Conservation (phyloP, 495 filamentous ascomycete species). For the Glonium stellatum region DNA sequence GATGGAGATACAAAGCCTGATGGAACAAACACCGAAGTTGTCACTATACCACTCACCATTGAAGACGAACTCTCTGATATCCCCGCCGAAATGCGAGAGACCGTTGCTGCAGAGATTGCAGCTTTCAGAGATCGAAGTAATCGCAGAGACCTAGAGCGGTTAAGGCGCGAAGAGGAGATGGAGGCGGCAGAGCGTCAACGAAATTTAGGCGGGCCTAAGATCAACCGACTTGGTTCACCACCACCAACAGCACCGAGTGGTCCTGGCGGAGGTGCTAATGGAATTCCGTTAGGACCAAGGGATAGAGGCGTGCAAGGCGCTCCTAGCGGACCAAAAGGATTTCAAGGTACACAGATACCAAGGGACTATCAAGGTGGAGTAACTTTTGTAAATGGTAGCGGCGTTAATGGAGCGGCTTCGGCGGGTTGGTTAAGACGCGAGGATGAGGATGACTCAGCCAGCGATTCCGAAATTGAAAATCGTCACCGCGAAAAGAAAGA, state of each 20-base stretch:
- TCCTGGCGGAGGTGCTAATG: slow-evolving; percentile 68
- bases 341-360: slow-evolving; percentile 62
- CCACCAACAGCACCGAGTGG: slow-evolving; percentile 60
- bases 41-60: slow-evolving; percentile 76
- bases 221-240: slow-evolving; percentile 65
- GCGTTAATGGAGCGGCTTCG: slow-evolving; percentile 51
- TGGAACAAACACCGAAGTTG: slow-evolving; percentile 57
- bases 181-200: slow-evolving; percentile 78
- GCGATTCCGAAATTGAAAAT: slow-evolving; percentile 75
- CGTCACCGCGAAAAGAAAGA: slow-evolving; percentile 63
- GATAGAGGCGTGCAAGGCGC: slow-evolving; percentile 65
- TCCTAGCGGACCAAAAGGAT: slow-evolving; percentile 70
- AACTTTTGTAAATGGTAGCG: slow-evolving; percentile 77
- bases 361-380: slow-evolving; percentile 77
- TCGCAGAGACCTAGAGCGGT: slow-evolving; percentile 76
- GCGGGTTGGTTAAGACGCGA: slow-evolving; percentile 53
- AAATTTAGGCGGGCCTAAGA: slow-evolving; percentile 53
- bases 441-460: slow-evolving; percentile 83
- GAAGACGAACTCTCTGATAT: slow-evolving; percentile 97
- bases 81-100: slow-evolving; percentile 93
- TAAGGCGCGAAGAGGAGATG: slow-evolving; percentile 82
- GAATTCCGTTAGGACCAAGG: slow-evolving; percentile 77
- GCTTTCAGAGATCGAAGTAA: slow-evolving; percentile 89
- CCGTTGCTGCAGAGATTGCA: slow-evolving; percentile 86
- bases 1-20: slow-evolving; percentile 53